Base-by-base conservation (phyloP, 805 yeast species). In the Metschnikowia sp. region DNA sequence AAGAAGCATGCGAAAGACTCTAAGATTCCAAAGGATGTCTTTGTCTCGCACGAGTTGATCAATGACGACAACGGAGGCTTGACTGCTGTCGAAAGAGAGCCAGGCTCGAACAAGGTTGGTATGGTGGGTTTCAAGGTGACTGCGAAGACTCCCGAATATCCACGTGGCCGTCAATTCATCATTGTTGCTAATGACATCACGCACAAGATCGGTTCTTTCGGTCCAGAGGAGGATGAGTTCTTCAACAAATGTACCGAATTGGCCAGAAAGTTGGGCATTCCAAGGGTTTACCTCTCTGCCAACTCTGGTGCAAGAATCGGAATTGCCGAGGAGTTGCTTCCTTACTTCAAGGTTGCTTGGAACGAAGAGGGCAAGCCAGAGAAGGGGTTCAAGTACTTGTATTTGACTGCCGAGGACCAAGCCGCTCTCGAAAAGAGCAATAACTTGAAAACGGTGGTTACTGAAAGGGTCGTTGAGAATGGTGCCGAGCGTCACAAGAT, bases 251-350 rank as follows among this genome's bases (percentile, higher is more conserved):
- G 91, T 55, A 94, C 99, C 32, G 95, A 90, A 62, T 79, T 84
- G 57, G 97, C 98, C 32, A 82, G 96, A 73, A 76, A 81, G 63
- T 78, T 84, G 55, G 99, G 99, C 51, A 83, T 94, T 58, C 99
- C 99, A 63, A 80, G 99, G 74, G 81, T 94, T 48, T 94, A 94
- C 72, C 76, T 94, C 58, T 88, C 97, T 59, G 99, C 99, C 29
- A 94, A 94, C 79, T 91, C 98, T 51, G 99, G 99, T 77, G 99
- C 99, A 40, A 84, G 99, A 76, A 88, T 94, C 54, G 99, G 99
- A 64, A 82, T 94, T 66, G 99, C 99, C 28, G 98, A 94, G 59
- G 99, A 94, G 70, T 77, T 94, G 53, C 78, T 94, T 47, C 94
- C 97, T 50, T 78, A 81, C 63, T 90, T 82, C 76, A 83, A 87